Evolutionary conservation across 1,139 yeast species (phyloP), one percentile per base, ranked within the genome.

Genomic region (Suhomyces atakaporum): DNA sequence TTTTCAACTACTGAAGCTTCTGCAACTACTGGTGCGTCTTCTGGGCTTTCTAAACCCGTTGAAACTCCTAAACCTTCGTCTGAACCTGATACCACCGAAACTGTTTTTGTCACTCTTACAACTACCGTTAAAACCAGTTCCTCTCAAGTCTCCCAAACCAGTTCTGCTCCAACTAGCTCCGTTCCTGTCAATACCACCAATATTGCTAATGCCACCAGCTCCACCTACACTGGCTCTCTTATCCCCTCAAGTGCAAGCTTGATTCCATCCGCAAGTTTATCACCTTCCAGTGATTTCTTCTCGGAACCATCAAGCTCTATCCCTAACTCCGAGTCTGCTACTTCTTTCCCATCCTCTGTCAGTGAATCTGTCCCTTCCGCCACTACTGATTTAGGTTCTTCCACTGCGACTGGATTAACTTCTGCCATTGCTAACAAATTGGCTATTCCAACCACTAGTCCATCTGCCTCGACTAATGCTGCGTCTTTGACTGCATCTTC

Each of bases 401-500:
- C 29, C 24, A 9, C 23, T 16, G 22, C 26, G 16, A 4, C 33
- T 18, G 8, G 14, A 7, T 16, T 18, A 4, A 12, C 15, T 12
- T 16, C 27, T 25, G 19, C 18, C 29, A 28, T 45, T 25, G 33
- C 38, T 7, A 32, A 40, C n/a, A 31, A 43, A 24, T 46, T 24
- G 38, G 25, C 35, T 31, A 48, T 46, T 27, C 35, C 51, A 9
- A 32, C 54, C 31, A 25, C 29, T 14, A 39, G 42, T 11, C 35
- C 47, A 16, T 18, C 39, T 12, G 35, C 46, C 29, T 35, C 46
- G 26, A 36, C 42, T n/a, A 36, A 45, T 22, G 25, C 40, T 21
- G 38, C 47, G 30, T 35, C 46, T 28, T 35, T 39, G 12, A 41
- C 58, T 25, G 29, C 49, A 12, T 40, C 60, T 12, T 22, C 40